A percentile compares a stretch with the other conserved stretches of the same genome.
Evolutionary conservation across 257 asterid species (phyloP).

Genomic region (Solanum sparsipilum): DNA sequence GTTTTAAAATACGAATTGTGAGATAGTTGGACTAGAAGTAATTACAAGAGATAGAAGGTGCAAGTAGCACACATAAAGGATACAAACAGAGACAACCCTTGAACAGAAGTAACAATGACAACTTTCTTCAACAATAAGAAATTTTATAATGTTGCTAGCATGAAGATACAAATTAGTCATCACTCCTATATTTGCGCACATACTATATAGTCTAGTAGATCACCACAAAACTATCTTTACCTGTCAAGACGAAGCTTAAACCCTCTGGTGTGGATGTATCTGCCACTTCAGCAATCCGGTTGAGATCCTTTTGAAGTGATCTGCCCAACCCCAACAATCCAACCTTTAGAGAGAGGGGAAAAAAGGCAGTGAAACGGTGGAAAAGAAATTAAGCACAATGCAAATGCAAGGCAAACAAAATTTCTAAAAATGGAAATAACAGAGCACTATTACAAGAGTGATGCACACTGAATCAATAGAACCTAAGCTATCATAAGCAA

Average conservation of each 20-base stretch:
- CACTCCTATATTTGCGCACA: neutral
- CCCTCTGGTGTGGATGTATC: conserved; percentile 90
- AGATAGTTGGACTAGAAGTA: neutral
- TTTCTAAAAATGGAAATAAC: neutral
- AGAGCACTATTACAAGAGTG: neutral
- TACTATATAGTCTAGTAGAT: neutral
- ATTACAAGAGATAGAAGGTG: neutral
- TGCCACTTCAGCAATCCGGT: conserved; percentile 81
- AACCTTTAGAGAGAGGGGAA: conserved; percentile 37
- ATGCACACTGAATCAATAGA: neutral
- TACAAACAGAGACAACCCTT: neutral
- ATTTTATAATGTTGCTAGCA: neutral
- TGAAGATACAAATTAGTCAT: neutral
- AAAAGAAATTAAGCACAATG: neutral
- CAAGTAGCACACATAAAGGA: neutral
- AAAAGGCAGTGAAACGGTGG: neutral
- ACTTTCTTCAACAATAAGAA: neutral
- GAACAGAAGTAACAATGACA: neutral
- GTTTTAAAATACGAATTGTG: neutral
- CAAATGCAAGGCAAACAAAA: neutral
- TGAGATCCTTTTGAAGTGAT: conserved; percentile 84
- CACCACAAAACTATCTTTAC: conserved; percentile 21
- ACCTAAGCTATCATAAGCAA: neutral
- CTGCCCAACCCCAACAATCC: conserved; percentile 86
- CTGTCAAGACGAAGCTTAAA: conserved; percentile 87